Evolutionary conservation across 768 basidiomycete genomes (phyloP).

Genomic region (Strobilomyces echinocephalus): DNA sequence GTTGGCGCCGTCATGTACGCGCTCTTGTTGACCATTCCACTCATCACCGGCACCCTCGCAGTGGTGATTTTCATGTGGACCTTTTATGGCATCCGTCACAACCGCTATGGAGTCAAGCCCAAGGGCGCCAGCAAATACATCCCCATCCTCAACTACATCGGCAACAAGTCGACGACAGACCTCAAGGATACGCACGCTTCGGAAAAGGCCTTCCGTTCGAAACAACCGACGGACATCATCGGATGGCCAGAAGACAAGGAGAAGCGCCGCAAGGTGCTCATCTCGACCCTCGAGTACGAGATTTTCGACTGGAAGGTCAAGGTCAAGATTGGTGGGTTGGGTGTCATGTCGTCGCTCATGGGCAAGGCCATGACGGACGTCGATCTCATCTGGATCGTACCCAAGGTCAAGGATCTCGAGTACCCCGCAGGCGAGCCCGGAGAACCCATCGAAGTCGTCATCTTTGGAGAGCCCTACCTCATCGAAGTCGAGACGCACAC

Average conservation of each 20-base stretch:
- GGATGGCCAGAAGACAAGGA: constrained; percentile 96
- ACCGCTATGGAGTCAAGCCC: constrained; percentile 80
- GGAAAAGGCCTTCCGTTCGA: constrained; percentile 70
- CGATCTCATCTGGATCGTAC: constrained; percentile 88
- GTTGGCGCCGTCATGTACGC: constrained; percentile 88
- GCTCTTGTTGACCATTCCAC: constrained; percentile 72
- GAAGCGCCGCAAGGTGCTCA: constrained; percentile 88
- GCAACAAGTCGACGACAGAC: constrained; percentile 65
- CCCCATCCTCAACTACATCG: constrained; percentile 71
- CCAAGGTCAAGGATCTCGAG: constrained; percentile 92
- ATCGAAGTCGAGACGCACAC: constrained; percentile 94
- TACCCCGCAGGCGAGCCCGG: constrained; percentile 89
- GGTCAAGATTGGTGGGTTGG: constrained; percentile 95
- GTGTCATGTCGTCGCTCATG: constrained; percentile 97
- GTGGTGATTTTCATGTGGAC: constrained; percentile 90
- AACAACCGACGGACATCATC: constrained; percentile 66
- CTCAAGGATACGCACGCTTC: constrained; percentile 62
- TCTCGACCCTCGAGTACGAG: constrained; percentile 92
- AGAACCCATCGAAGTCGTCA: constrained; percentile 93
- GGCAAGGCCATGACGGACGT: constrained; percentile 98
- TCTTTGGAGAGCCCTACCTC: constrained; percentile 92
- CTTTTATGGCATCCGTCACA: constrained; percentile 94
- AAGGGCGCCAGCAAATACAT: constrained; percentile 75
- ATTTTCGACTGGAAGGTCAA: constrained; percentile 97
- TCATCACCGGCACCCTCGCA: constrained; percentile 80